A percentile compares a stretch with the other conserved stretches of the same genome.
Conservation (phyloP, 495 filamentous ascomycete species). For the Talaromyces proteolyticus region DNA sequence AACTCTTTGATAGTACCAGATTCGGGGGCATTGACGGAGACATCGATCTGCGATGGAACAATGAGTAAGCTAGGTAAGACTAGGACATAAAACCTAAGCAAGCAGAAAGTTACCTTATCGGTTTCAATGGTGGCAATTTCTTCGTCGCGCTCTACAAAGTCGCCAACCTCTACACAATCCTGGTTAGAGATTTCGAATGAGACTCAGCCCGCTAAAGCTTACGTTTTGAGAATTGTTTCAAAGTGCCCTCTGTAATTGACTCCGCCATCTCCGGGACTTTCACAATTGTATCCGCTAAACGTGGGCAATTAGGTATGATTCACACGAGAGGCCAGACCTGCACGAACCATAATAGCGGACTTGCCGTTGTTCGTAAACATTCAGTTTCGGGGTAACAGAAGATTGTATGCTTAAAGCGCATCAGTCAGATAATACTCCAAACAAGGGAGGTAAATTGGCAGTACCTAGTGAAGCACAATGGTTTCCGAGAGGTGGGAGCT, state of each 20-base stretch:
- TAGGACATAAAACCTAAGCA: neutral
- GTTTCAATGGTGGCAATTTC: conserved; percentile 99
- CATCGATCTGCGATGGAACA: conserved; percentile 65
- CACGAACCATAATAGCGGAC: conserved; percentile 5
- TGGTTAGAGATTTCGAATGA: conserved; percentile 13
- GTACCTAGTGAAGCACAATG: neutral
- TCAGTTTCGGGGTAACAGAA: neutral
- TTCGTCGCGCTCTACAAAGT: conserved; percentile 92
- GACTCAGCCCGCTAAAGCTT: conserved; percentile 14
- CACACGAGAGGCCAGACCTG: neutral
- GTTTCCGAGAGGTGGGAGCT: neutral
- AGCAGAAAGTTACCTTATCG: conserved; percentile 71
- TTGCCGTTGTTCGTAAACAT: neutral
- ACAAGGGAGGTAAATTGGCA: too few species aligned
- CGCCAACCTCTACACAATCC: conserved; percentile 63
- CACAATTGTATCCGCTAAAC: conserved; percentile 68
- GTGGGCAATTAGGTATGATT: neutral
- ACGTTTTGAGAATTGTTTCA: conserved; percentile 94
- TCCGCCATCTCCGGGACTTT: conserved; percentile 98
- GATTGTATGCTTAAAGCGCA: neutral
- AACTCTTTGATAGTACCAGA: conserved; percentile 89
- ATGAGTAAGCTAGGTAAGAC: neutral
- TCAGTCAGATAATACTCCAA: neutral
- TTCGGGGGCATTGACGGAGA: conserved; percentile 90
- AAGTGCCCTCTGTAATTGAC: conserved; percentile 94